These are phyloP conservation scores for Amborella trichopoda DNA, from an alignment of 164 flowering plant species.

Conservation along the genomic window DNA sequence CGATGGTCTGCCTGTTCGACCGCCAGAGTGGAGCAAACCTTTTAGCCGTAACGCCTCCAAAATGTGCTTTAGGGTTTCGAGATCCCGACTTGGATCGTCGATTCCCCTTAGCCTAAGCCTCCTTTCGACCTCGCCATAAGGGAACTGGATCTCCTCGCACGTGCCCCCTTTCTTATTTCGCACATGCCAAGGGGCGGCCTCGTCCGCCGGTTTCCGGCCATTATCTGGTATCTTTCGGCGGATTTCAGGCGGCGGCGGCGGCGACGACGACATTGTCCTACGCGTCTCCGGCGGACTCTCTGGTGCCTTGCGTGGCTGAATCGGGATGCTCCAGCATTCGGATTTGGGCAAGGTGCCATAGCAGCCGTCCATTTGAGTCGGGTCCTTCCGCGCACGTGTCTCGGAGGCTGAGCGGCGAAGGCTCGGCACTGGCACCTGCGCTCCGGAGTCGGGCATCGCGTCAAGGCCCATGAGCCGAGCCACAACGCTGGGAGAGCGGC, in stretches of 20 bases:
- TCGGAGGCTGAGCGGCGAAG: slow-evolving; percentile 89
- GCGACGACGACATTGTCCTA: too few species aligned
- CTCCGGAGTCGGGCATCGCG: slow-evolving; percentile 20
- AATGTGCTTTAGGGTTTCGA: slow-evolving; percentile 78
- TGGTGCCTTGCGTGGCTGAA: slow-evolving; percentile 4
- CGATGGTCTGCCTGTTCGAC: too few species aligned
- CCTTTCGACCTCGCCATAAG: slow-evolving; percentile 61
- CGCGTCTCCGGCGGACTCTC: slow-evolving; percentile 7
- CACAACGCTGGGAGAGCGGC: slow-evolving; percentile 66
- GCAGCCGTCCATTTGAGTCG: neutral
- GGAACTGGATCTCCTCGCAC: too few species aligned
- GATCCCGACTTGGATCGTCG: slow-evolving; percentile 66
- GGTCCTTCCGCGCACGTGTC: slow-evolving; percentile 31
- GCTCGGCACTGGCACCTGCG: slow-evolving; percentile 17
- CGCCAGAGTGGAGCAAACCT: slow-evolving; percentile 66
- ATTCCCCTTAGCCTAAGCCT: slow-evolving; percentile 67
- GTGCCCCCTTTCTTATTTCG: too few species aligned
- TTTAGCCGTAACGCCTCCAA: slow-evolving; percentile 89
- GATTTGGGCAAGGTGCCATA: neutral
- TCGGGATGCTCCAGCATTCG: slow-evolving; percentile 4
- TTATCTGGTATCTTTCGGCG: slow-evolving; percentile 14
- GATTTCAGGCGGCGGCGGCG: slow-evolving; percentile 13
- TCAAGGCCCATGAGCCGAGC: slow-evolving; percentile 83
- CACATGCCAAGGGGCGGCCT: too few species aligned
- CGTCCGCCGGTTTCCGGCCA: too few species aligned